Evolutionary conservation across 2,329 filamentous ascomycete genomes (phyloP).

Genomic region (Colletotrichum musae): DNA sequence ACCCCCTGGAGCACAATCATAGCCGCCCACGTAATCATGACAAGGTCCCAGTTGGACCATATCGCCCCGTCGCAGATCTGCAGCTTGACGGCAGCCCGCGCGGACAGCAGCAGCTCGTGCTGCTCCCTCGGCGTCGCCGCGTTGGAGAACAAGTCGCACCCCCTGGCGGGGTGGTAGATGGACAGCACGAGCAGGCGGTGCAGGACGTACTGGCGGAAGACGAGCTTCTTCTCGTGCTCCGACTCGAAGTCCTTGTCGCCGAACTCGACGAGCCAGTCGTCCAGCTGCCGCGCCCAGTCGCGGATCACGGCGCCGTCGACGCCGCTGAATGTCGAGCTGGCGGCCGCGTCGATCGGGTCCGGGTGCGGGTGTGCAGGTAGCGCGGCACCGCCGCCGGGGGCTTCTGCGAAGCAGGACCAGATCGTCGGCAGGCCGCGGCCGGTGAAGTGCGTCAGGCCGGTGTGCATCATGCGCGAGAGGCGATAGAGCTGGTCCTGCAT

Average conservation of each 20-base stretch:
- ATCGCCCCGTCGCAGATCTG: constrained; percentile 58
- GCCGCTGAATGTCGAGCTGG: constrained; percentile 52
- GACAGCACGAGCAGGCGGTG: constrained; percentile 59
- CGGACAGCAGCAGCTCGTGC: constrained; percentile 57
- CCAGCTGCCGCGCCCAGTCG: constrained; percentile 58
- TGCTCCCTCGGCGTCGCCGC: constrained; percentile 54
- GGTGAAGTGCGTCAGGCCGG: constrained; percentile 58
- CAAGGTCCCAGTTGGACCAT: constrained; percentile 60
- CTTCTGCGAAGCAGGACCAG: constrained; percentile 55
- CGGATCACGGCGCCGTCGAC: constrained; percentile 58
- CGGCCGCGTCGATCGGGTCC: constrained; percentile 18
- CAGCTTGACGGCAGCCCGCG: constrained; percentile 56
- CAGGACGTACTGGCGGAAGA: constrained; percentile 58
- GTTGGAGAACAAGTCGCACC: constrained; percentile 55
- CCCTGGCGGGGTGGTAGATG: constrained; percentile 58
- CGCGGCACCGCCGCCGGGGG: constrained; percentile 26
- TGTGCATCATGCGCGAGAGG: constrained; percentile 61
- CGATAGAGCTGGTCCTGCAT: constrained; percentile 57
- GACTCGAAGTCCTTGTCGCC: constrained; percentile 49
- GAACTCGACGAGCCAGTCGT: constrained; percentile 59
- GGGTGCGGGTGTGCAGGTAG: too few species aligned
- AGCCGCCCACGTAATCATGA: constrained; percentile 61
- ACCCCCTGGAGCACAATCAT: constrained; percentile 59
- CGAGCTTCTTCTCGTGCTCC: constrained; percentile 52
- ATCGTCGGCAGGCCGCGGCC: constrained; percentile 58